A percentile compares a stretch with the other conserved stretches of the same genome.
phyloP scores from a whole-genome alignment of 2,329 filamentous ascomycete species.

The Clarireedia sp. region DNA sequence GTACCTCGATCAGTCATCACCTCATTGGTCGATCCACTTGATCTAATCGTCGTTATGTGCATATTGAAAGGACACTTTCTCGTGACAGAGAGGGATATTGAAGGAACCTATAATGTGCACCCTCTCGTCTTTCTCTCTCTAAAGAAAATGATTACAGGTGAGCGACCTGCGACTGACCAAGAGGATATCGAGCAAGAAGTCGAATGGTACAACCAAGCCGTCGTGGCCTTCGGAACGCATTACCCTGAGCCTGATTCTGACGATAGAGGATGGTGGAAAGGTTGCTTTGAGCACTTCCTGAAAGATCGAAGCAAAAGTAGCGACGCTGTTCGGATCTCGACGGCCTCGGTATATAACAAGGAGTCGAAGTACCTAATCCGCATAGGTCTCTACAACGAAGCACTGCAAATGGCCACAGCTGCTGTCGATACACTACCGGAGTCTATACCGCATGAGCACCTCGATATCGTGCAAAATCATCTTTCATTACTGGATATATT shows the following conservation, averaged over 20 bases:
- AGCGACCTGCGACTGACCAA: conserved; percentile 11
- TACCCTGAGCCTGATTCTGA: conserved; percentile 19
- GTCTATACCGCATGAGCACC: conserved; percentile 14
- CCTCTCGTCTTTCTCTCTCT: conserved; percentile 21
- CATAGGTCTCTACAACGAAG: conserved; percentile 17
- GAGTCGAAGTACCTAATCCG: conserved; percentile 19
- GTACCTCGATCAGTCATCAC: conserved; percentile 20
- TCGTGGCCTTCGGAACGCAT: conserved; percentile 17
- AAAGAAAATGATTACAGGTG: conserved; percentile 11
- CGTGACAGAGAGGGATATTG: conserved; percentile 7
- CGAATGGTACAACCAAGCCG: conserved; percentile 19
- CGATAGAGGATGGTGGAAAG: conserved; percentile 22
- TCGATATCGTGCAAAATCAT: conserved; percentile 18
- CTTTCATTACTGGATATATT: conserved; percentile 17
- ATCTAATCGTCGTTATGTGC: conserved; percentile 20
- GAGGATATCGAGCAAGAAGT: conserved; percentile 15
- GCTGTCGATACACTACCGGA: conserved; percentile 19
- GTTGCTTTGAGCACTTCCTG: conserved; percentile 19
- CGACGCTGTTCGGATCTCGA: conserved; percentile 13
- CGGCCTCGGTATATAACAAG: conserved; percentile 19
- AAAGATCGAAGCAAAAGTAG: conserved; percentile 14
- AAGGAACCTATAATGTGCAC: conserved; percentile 20
- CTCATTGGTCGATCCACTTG: conserved; percentile 16
- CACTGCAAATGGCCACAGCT: conserved; percentile 18
- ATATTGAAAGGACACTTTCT: conserved; percentile 20